Evolutionary conservation across 1,139 yeast species (phyloP).

Genomic region (Hemisphaericaspora xylofermentans): DNA sequence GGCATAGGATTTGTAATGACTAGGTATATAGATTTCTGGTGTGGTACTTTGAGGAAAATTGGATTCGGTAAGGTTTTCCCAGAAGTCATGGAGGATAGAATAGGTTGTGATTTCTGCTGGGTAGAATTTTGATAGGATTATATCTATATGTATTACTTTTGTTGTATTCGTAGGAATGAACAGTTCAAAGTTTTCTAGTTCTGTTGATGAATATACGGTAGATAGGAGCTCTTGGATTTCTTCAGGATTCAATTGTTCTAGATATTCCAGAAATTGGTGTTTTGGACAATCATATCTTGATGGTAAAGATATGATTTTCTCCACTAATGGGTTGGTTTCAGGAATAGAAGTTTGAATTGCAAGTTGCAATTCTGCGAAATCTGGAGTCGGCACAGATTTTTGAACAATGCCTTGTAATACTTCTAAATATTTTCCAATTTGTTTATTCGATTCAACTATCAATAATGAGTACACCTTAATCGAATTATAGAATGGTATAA

Average conservation of each 20-base stretch:
- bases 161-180: background rate
- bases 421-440: background rate
- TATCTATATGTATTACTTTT: conserved; percentile 6
- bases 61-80: conserved; percentile 5
- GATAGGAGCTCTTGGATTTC: conserved; percentile 2
- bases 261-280: conserved; percentile 1
- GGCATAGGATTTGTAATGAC: background rate
- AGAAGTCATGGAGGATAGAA: conserved; percentile 3
- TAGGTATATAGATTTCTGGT: conserved; percentile 2
- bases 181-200: conserved; percentile 3
- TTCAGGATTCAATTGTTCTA: background rate
- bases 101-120: background rate
- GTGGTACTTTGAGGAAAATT: background rate
- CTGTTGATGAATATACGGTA: background rate
- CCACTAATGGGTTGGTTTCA: background rate
- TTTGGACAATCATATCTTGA: conserved; percentile 2
- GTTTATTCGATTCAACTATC: background rate
- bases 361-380: conserved; percentile 2
- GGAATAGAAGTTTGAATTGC: background rate
- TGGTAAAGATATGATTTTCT: background rate
- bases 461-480: conserved; percentile 1
- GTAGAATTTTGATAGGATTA: conserved; percentile 3
- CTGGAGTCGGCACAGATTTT: background rate
- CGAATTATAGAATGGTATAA: background rate
- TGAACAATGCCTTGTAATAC: background rate